Evolutionary conservation across 768 basidiomycete species (phyloP).

Genomic region (Suillus sp.): DNA sequence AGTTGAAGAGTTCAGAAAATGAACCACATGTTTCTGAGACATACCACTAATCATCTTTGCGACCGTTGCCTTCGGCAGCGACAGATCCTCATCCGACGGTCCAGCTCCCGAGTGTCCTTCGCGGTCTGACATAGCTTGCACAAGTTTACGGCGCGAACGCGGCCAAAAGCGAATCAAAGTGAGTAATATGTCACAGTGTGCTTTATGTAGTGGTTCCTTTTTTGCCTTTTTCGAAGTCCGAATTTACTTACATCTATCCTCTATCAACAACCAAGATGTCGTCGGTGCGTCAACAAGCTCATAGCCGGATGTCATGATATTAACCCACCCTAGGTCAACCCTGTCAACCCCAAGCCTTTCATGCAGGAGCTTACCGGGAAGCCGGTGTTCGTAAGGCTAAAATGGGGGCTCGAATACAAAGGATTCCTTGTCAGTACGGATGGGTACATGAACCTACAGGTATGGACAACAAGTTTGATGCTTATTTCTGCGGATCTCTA

Average conservation of each 20-base stretch:
- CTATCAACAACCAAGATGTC: slow-evolving; percentile 60
- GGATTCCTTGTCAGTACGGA: slow-evolving; percentile 99
- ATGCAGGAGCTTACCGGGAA: slow-evolving; percentile 98
- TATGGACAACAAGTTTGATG: slow-evolving; percentile 33
- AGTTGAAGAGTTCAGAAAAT: slow-evolving; percentile 10
- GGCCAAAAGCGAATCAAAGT: slow-evolving; percentile 5
- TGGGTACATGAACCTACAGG: slow-evolving; percentile 99
- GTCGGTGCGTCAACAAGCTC: slow-evolving; percentile 46
- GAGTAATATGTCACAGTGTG: slow-evolving; percentile 17
- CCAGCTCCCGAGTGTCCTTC: slow-evolving; percentile 73
- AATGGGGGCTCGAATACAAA: slow-evolving; percentile 99
- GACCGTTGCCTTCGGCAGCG: slow-evolving; percentile 95
- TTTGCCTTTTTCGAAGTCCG: slow-evolving; percentile 43
- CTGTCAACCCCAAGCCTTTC: slow-evolving; percentile 99
- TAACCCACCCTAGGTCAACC: slow-evolving; percentile 62
- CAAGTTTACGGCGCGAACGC: slow-evolving; percentile 42
- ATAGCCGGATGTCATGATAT: slow-evolving; percentile 5
- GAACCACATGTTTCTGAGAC: slow-evolving; percentile 13
- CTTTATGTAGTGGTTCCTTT: slow-evolving; percentile 18
- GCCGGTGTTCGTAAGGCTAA: slow-evolving; percentile 90
- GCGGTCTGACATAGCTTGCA: slow-evolving; percentile 78
- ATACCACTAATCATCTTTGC: slow-evolving; percentile 94
- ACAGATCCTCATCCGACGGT: slow-evolving; percentile 87
- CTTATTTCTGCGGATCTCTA: slow-evolving; percentile 1
- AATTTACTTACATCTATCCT: slow-evolving; percentile 30